These are phyloP conservation scores for Panicum virgatum DNA, from an alignment of 202 grass and related monocot genomes.

Conservation along the genomic window DNA sequence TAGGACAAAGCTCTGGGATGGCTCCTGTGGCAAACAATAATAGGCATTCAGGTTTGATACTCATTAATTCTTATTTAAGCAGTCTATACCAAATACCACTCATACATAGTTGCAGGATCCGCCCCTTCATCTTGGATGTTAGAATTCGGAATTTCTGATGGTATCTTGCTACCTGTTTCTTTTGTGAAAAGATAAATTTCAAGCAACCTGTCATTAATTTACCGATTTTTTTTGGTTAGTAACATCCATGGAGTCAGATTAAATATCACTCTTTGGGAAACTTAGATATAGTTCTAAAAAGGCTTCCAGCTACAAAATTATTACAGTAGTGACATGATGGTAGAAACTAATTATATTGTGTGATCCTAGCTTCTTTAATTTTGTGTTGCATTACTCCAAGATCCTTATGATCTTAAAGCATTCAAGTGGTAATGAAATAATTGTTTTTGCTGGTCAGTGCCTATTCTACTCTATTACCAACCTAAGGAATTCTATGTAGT, in stretches of 20 bases:
- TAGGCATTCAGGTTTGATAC: conserved; percentile 56
- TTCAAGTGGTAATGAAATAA: conserved; percentile 9
- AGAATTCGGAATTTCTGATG: not conserved
- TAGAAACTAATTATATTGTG: not conserved
- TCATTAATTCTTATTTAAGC: not conserved
- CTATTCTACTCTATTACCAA: conserved; percentile 6
- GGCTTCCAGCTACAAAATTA: conserved; percentile 15
- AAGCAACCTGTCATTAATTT: not conserved
- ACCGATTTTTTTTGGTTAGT: not conserved
- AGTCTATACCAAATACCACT: conserved; percentile 1
- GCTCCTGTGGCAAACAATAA: conserved; percentile 62
- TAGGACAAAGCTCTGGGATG: conserved; percentile 82
- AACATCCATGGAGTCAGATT: not conserved
- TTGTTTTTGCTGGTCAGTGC: not conserved
- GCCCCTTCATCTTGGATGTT: not conserved
- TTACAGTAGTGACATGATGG: not conserved
- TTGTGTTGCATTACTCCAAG: not conserved
- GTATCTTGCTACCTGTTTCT: not conserved
- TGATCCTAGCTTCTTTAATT: not conserved
- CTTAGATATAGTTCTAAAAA: not conserved
- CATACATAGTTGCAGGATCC: not conserved
- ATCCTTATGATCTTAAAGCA: not conserved
- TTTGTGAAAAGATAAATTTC: not conserved
- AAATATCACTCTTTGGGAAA: not conserved
- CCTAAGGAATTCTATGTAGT: not conserved